A percentile compares a stretch with the other conserved stretches of the same genome.
Conservation (phyloP, 805 yeast genomes). For the Candida sanyiensis region DNA sequence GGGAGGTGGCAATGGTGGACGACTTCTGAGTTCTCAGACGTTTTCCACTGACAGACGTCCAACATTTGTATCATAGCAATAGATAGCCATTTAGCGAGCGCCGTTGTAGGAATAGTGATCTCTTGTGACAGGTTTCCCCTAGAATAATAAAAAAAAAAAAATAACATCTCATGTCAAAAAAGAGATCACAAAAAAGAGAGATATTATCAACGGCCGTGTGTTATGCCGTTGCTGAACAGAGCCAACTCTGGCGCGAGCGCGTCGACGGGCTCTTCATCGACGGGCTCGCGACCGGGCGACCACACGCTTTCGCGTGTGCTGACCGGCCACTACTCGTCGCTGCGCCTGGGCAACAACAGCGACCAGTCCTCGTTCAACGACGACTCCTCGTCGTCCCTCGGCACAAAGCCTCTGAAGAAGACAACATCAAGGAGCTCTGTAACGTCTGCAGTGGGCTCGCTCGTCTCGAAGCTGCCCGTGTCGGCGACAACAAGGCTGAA, state of each 20-base stretch:
- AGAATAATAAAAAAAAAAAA: no score
- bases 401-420: constrained; percentile 11
- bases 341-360: constrained; percentile 11
- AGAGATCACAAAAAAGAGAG: background rate
- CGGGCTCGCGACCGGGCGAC: background rate
- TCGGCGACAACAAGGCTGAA: constrained; percentile 12
- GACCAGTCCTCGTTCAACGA: constrained; percentile 10
- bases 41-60: no score
- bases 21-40: constrained; percentile 19
- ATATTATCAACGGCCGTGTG: background rate
- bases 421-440: constrained; percentile 15
- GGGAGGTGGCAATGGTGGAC: constrained; percentile 28
- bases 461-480: constrained; percentile 10
- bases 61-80: background rate
- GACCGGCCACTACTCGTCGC: constrained; percentile 17
- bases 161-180: background rate
- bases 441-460: constrained; percentile 10
- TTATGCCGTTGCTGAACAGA: constrained; percentile 11
- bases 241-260: constrained; percentile 4
- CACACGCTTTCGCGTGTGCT: constrained; percentile 9
- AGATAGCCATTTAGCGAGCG: background rate
- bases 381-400: constrained; percentile 6
- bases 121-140: no score
- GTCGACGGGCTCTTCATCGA: background rate
- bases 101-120: background rate